Conservation (phyloP, 1,284 basidiomycete genomes). For the Naganishia liquefaciens region DNA sequence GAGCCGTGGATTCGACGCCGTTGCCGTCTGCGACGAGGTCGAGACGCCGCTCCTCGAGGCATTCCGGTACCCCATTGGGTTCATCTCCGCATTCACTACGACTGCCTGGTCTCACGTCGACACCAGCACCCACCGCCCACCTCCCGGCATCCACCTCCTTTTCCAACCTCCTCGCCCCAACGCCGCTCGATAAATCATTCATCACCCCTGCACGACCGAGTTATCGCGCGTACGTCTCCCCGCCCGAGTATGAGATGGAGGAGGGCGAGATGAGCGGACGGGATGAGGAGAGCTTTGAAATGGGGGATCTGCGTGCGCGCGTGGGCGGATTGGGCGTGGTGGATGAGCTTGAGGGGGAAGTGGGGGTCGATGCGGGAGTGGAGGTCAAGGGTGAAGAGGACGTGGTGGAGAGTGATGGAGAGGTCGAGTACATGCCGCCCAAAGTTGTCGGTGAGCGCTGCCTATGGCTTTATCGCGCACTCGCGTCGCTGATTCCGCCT, state of each 20-base stretch:
- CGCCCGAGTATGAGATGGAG: conserved; percentile 20
- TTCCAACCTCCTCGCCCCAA: conserved; percentile 8
- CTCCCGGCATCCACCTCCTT: conserved; percentile 11
- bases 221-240: conserved; percentile 22
- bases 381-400: not conserved
- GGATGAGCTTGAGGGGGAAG: conserved; percentile 21
- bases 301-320: conserved; percentile 16
- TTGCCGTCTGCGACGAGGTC: conserved; percentile 29
- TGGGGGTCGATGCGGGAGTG: conserved; percentile 18
- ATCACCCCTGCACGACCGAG: conserved; percentile 18
- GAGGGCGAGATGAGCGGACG: conserved; percentile 14
- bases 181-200: conserved; percentile 43
- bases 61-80: conserved; percentile 18
- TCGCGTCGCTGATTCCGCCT: no score
- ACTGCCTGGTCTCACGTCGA: not conserved
- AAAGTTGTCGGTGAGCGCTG: conserved; percentile 27
- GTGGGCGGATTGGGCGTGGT: conserved; percentile 21
- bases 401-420: conserved; percentile 29
- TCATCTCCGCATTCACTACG: conserved; percentile 3
- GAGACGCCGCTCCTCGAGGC: conserved; percentile 2
- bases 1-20: conserved; percentile 14
- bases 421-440: conserved; percentile 33
- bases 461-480: no score
- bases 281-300: conserved; percentile 32
- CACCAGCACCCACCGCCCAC: not conserved